A percentile compares a stretch with the other conserved stretches of the same genome.
phyloP scores from a whole-genome alignment of 1,284 basidiomycete genomes.

The Spongiforma sp. region DNA sequence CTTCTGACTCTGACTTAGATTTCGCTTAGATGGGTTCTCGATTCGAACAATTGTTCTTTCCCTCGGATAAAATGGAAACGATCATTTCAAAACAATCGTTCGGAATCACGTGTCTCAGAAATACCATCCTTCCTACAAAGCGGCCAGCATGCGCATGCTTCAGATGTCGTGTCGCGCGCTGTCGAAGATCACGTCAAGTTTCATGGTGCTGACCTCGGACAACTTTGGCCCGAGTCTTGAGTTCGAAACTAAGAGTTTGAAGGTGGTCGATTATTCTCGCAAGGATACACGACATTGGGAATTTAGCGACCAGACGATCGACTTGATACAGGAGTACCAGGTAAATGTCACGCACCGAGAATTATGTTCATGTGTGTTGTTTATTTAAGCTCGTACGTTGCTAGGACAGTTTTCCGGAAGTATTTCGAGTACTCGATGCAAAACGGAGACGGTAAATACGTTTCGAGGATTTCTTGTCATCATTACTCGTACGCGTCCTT shows the following conservation, averaged over 20 bases:
- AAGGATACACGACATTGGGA: conserved; percentile 92
- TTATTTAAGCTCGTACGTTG: conserved; percentile 2
- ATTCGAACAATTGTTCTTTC: conserved; percentile 72
- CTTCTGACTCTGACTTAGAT: conserved; percentile 10
- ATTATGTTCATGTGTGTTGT: accelerated
- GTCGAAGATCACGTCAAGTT: conserved; percentile 91
- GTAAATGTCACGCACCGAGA: conserved; percentile 36
- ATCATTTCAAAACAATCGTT: conserved; percentile 77
- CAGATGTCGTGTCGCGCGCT: conserved; percentile 78
- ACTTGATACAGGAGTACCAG: conserved; percentile 87
- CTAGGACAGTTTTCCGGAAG: conserved; percentile 78
- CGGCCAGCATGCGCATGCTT: conserved; percentile 70
- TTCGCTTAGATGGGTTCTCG: no score
- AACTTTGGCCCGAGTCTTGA: conserved; percentile 96
- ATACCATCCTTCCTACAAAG: conserved; percentile 82
- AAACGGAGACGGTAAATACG: conserved; percentile 66
- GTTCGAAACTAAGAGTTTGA: conserved; percentile 95
- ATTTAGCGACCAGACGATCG: conserved; percentile 87
- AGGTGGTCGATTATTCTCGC: conserved; percentile 93
- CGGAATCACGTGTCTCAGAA: conserved; percentile 53
- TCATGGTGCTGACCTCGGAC: conserved; percentile 82
- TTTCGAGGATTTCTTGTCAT: neutral
- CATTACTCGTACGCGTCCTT: conserved; percentile 10
- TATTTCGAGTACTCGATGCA: conserved; percentile 76
- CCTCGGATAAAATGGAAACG: conserved; percentile 80